These are phyloP conservation scores for Candida chilensis DNA, from an alignment of 805 yeast genomes.

Conservation along the genomic window DNA sequence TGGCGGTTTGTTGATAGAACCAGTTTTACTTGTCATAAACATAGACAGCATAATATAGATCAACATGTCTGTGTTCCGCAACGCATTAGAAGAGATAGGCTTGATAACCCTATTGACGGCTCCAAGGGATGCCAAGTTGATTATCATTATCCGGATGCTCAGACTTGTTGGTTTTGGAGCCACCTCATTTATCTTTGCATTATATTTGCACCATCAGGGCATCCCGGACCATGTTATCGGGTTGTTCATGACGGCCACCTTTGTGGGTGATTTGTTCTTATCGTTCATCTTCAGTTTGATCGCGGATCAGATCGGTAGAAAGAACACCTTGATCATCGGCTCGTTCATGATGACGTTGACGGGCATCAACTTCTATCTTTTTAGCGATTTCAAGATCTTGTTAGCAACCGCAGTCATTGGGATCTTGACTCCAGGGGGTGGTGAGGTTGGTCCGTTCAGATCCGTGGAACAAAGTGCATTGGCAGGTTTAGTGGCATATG, in stretches of 20 bases:
- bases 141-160: conserved; percentile 20
- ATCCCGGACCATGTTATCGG: conserved; percentile 36
- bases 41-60: no score
- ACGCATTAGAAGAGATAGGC: conserved; percentile 29
- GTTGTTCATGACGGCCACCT: conserved; percentile 35
- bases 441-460: conserved; percentile 51
- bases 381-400: conserved; percentile 21
- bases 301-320: conserved; percentile 40
- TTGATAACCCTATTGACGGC: conserved; percentile 16
- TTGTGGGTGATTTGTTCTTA: conserved; percentile 42
- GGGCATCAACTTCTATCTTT: conserved; percentile 25
- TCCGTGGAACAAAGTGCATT: conserved; percentile 46
- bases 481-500: conserved; percentile 32
- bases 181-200: conserved; percentile 27
- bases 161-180: conserved; percentile 27
- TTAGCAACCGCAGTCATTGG: conserved; percentile 33
- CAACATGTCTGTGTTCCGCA: no score
- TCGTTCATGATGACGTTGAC: conserved; percentile 31
- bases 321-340: conserved; percentile 25
- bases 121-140: conserved; percentile 19
- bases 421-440: conserved; percentile 49
- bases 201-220: conserved; percentile 31
- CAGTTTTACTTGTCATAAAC: no score
- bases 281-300: conserved; percentile 34
- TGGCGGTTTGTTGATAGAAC: no score